phyloP scores from a whole-genome alignment of 164 flowering plant species.

The Aristolochia contorta region DNA sequence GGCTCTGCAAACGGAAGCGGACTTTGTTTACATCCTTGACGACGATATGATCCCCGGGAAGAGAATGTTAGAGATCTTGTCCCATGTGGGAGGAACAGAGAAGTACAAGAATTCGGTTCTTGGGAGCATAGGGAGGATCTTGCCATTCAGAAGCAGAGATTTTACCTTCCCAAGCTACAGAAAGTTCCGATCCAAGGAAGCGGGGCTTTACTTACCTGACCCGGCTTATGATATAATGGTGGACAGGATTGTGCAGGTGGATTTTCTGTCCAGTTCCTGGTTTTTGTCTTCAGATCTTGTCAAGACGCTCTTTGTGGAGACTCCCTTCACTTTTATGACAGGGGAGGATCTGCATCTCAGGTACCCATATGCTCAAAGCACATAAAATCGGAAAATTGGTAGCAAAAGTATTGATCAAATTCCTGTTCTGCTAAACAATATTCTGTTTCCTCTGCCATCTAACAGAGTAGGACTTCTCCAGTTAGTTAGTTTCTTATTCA shows the following conservation, averaged over 20 bases:
- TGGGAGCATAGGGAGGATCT: slow-evolving; percentile 92
- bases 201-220: slow-evolving; percentile 95
- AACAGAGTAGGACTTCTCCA: too few relatives aligned
- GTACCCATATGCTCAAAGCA: slow-evolving; percentile 24
- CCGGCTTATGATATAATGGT: slow-evolving; percentile 91
- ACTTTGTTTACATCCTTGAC: slow-evolving; percentile 80
- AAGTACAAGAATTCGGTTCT: slow-evolving; percentile 86
- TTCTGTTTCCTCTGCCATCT: too few relatives aligned
- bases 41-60: slow-evolving; percentile 96
- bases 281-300: slow-evolving; percentile 90
- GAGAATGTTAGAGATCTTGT: slow-evolving; percentile 82
- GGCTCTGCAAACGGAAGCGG: slow-evolving; percentile 90
- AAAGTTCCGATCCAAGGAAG: slow-evolving; percentile 88
- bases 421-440: too few relatives aligned
- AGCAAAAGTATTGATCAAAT: too few relatives aligned
- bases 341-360: slow-evolving; percentile 98
- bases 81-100: slow-evolving; percentile 90
- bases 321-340: slow-evolving; percentile 84
- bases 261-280: slow-evolving; percentile 97
- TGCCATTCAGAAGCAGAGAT: slow-evolving; percentile 92
- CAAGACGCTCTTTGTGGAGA: slow-evolving; percentile 76
- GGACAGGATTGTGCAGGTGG: slow-evolving; percentile 84
- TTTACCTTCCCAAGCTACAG: slow-evolving; percentile 89
- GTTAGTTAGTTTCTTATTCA: neutral
- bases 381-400: too few relatives aligned